Evolutionary conservation across 768 basidiomycete species (phyloP).

Genomic region (Podaxis sp.): DNA sequence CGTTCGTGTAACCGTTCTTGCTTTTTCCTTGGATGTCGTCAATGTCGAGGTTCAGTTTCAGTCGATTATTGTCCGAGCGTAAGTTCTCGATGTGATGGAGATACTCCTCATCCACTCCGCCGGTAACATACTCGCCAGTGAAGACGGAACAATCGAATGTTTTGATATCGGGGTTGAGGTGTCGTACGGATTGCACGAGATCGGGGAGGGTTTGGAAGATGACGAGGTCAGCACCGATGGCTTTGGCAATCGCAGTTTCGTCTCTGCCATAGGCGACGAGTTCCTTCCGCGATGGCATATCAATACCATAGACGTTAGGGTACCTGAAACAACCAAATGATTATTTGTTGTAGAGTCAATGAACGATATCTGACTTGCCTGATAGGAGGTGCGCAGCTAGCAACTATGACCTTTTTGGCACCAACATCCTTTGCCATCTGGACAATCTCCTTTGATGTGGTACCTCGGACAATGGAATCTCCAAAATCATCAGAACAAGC

Average conservation of each 20-base stretch:
- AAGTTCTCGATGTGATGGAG: conserved; percentile 67
- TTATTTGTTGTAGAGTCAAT: not conserved
- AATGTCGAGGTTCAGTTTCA: conserved; percentile 34
- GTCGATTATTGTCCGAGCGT: conserved; percentile 79
- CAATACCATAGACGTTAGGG: conserved; percentile 98
- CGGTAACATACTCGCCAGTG: conserved; percentile 95
- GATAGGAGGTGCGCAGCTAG: conserved; percentile 96
- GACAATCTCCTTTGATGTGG: conserved; percentile 97
- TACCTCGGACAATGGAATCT: conserved; percentile 99
- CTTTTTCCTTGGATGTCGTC: conserved; percentile 32
- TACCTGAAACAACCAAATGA: conserved; percentile 38
- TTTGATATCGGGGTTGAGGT: conserved; percentile 73
- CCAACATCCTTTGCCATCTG: conserved; percentile 99
- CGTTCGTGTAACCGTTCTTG: conserved; percentile 16
- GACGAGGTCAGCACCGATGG: conserved; percentile 92
- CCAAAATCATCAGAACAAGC: conserved; percentile 1
- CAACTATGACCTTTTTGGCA: conserved; percentile 92
- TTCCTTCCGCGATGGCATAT: conserved; percentile 96
- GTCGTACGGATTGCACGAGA: conserved; percentile 78
- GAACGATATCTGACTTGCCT: conserved; percentile 41
- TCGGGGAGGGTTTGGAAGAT: conserved; percentile 93
- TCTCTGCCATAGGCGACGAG: conserved; percentile 83
- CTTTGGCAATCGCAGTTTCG: conserved; percentile 63
- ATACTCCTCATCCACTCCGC: conserved; percentile 84
- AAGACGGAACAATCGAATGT: conserved; percentile 97